These are phyloP conservation scores for Eimeria maxima DNA, from an alignment of 169 alveolate species.

Conservation along the genomic window DNA sequence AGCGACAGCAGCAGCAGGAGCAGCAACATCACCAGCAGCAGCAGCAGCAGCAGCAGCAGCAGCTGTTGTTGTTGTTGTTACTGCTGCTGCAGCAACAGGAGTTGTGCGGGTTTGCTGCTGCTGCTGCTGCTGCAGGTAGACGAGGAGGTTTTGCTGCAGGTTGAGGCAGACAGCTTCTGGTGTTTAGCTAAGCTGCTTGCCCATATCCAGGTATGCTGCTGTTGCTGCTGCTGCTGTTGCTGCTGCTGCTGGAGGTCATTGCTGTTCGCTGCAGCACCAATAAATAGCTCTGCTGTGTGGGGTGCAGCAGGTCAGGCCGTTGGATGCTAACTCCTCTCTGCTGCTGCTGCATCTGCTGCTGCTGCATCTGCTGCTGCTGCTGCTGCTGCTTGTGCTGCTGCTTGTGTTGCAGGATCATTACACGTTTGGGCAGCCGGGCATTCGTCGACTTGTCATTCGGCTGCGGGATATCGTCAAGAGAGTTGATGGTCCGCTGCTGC, in stretches of 20 bases:
- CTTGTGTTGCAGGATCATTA: constrained; percentile 92
- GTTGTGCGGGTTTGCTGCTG: background rate
- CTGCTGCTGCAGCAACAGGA: background rate
- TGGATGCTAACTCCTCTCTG: background rate
- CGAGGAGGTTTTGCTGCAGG: constrained; percentile 89
- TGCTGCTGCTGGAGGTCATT: background rate
- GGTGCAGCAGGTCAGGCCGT: background rate
- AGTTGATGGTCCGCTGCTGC: constrained; percentile 88
- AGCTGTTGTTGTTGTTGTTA: background rate
- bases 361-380: constrained; percentile 88
- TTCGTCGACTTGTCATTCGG: constrained; percentile 92
- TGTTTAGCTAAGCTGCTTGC: constrained; percentile 95
- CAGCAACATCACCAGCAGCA: background rate
- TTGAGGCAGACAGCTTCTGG: constrained; percentile 95
- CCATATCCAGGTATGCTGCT: constrained; percentile 90
- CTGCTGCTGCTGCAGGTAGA: constrained; percentile 50
- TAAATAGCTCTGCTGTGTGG: constrained; percentile 89
- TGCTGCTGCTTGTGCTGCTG: constrained; percentile 91
- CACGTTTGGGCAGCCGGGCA: constrained; percentile 97
- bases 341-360: constrained; percentile 54
- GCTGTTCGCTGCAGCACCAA: constrained; percentile 86
- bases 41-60: background rate
- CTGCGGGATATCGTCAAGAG: constrained; percentile 95
- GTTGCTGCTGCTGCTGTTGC: constrained; percentile 30
- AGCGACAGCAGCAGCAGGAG: background rate